These are phyloP conservation scores for Murraya koenigii DNA, from an alignment of 345 rosid genomes.

Conservation along the genomic window DNA sequence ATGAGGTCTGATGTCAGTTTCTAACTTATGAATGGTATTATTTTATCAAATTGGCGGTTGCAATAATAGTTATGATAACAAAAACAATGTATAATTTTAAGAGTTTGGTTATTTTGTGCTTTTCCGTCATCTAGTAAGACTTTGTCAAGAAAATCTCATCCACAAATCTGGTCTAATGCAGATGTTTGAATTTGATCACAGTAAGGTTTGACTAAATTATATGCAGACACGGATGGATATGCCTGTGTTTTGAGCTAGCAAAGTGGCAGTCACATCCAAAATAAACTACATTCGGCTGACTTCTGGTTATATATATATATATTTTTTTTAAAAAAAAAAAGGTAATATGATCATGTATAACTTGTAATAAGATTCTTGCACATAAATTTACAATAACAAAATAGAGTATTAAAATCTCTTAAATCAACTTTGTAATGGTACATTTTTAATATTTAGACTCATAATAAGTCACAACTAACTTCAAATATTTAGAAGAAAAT, in stretches of 20 bases:
- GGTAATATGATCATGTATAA: too few species aligned
- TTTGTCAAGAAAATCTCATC: not conserved
- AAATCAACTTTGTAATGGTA: too few species aligned
- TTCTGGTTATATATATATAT: too few species aligned
- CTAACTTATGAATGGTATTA: not conserved
- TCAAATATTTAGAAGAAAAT: too few species aligned
- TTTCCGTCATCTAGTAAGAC: not conserved
- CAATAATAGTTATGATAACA: not conserved
- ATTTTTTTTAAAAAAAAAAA: too few species aligned
- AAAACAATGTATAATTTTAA: not conserved
- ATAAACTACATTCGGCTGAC: not conserved
- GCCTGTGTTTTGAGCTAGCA: not conserved
- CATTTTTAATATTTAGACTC: too few species aligned
- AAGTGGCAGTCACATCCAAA: not conserved
- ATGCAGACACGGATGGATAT: not conserved
- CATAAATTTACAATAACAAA: too few species aligned
- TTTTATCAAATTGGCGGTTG: not conserved
- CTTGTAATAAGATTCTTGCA: too few species aligned
- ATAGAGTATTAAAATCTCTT: too few species aligned
- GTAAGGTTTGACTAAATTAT: not conserved
- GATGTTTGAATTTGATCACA: not conserved
- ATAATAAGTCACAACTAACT: too few species aligned
- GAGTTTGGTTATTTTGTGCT: not conserved
- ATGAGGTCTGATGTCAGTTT: constrained; percentile 21
- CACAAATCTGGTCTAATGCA: not conserved